Conservation (phyloP, 495 filamentous ascomycete genomes). For the Halenospora varia region DNA sequence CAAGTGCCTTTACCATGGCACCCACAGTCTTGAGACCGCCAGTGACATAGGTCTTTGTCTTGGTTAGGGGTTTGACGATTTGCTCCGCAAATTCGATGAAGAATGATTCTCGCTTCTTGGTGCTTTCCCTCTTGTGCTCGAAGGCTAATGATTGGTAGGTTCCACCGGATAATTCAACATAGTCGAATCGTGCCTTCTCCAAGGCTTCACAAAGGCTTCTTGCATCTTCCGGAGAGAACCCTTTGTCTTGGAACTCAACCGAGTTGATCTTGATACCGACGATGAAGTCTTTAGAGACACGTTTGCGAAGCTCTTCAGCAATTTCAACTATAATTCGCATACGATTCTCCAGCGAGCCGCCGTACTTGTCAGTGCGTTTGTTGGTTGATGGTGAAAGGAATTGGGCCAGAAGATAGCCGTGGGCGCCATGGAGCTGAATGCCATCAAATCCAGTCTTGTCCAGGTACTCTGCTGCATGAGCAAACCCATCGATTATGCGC, state of each 20-base stretch:
- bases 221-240: conserved; percentile 53
- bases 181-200: conserved; percentile 55
- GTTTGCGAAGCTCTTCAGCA: conserved; percentile 34
- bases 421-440: conserved; percentile 57
- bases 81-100: conserved; percentile 63
- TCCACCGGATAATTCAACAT: conserved; percentile 61
- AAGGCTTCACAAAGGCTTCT: conserved; percentile 48
- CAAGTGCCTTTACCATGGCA: conserved; percentile 57
- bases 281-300: conserved; percentile 41
- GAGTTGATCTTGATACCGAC: conserved; percentile 65
- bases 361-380: conserved; percentile 50
- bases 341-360: conserved; percentile 55
- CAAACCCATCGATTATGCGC: conserved; percentile 54
- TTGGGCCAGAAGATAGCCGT: conserved; percentile 61
- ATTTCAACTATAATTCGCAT: conserved; percentile 42
- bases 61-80: conserved; percentile 49
- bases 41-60: conserved; percentile 56
- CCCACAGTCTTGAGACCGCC: conserved; percentile 57
- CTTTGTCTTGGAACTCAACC: conserved; percentile 61
- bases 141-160: conserved; percentile 58
- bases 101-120: conserved; percentile 56
- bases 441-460: conserved; percentile 63
- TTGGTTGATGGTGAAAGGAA: conserved; percentile 64
- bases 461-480: conserved; percentile 53
- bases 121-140: conserved; percentile 48